Base-by-base conservation (phyloP, 225 moss, liverwort and hornwort genomes). In the Anthoceros angustus region DNA sequence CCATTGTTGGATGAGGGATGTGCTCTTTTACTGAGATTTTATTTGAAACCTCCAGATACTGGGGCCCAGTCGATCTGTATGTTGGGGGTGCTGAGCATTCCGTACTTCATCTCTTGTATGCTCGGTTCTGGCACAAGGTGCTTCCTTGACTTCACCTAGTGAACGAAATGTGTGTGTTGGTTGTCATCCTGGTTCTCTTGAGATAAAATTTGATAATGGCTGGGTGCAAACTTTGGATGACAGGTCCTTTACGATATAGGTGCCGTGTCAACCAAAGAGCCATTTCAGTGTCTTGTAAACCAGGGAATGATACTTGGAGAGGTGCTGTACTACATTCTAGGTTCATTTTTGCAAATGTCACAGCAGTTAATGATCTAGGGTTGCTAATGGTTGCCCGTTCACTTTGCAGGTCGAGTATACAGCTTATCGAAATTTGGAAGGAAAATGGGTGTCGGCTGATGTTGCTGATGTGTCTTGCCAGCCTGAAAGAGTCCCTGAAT, bases 291-390 rank as follows among this genome's bases (percentile, higher is more conserved):
- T 63, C 71, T 98, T 61, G 88, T 98, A 67, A 98, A 98, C 65
- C 95, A 98, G 66, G 95, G 92, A 72, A 98, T 92, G 91, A 98
- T 98, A 78, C 87, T 98, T 25, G 92, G 95, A 68, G 92, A 98
- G 91, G 94, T 95, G 32, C 32, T 32, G 32, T 1, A 32, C 32
- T 32, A 32, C 32, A 4, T 62, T 4, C 23, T 14, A 61, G 24
- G 10, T 24, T 6, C 42, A 48, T 39, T 63, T 40, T 66, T 21
- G 63, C 32, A 32, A 32, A 32, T 32, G 32, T 32, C 32, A 32
- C 32, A 32, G 32, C 32, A 32, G 32, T 1, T 4, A 32, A 32
- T 32, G 2, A 32, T 32, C 32, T 32, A 32, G 32, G 32, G 1
- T 32, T 32, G 32, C 32, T 32, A 32, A 32, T 32, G 32, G 55